These are phyloP conservation scores for Pleochaeta shiraiana DNA, from an alignment of 2,329 filamentous ascomycete species.

Conservation along the genomic window DNA sequence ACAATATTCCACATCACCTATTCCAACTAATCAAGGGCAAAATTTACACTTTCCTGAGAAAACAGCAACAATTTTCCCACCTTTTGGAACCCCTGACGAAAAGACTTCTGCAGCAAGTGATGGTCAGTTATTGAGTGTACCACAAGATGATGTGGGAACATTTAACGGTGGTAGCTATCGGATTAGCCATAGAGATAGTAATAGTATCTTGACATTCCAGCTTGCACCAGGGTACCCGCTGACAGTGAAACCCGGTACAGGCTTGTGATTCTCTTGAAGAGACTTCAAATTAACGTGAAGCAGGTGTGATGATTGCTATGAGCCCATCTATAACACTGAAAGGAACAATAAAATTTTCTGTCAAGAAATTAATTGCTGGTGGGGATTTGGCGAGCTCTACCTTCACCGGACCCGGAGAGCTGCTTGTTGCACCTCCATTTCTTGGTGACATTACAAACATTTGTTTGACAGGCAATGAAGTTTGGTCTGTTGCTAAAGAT, in stretches of 20 bases:
- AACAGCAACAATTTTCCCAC: conserved; percentile 17
- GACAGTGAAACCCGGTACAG: conserved; percentile 47
- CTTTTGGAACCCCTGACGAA: conserved; percentile 19
- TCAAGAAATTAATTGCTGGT: conserved; percentile 78
- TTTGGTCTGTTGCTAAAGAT: conserved; percentile 74
- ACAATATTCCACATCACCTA: conserved; percentile 5
- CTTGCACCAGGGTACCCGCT: conserved; percentile 76
- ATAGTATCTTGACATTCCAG: conserved; percentile 75
- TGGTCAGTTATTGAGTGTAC: conserved; percentile 40
- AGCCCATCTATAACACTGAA: conserved; percentile 67
- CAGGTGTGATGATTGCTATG: conserved; percentile 88
- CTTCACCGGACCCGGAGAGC: conserved; percentile 76
- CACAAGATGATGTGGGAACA: conserved; percentile 71
- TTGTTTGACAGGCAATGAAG: conserved; percentile 44
- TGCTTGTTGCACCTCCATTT: conserved; percentile 59
- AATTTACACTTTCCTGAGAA: conserved; percentile 11
- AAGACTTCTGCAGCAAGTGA: conserved; percentile 23
- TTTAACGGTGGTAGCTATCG: conserved; percentile 94
- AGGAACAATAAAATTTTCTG: conserved; percentile 61
- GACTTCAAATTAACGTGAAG: background rate
- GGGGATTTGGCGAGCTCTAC: conserved; percentile 59
- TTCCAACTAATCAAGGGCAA: conserved; percentile 9
- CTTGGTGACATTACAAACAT: conserved; percentile 75
- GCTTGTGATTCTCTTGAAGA: background rate
- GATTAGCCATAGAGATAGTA: conserved; percentile 79